Percentiles rank a stretch among this genome's conserved stretches.
Conservation (phyloP, 75 land plant genomes). For the Sequoiadendron giganteum region DNA sequence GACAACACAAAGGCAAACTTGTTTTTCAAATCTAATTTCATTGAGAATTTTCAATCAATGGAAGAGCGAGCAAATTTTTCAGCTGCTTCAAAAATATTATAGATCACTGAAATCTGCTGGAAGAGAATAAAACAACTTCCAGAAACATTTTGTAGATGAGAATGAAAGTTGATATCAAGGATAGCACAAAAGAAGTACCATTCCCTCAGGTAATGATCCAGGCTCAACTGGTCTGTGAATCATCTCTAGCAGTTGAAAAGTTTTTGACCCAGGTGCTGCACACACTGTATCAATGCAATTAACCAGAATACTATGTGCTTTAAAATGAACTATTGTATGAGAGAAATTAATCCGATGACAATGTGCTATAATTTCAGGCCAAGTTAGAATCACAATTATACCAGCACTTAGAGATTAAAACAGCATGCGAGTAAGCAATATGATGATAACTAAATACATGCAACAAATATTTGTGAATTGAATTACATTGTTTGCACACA, state of each 20-base stretch:
- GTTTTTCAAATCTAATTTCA: not conserved
- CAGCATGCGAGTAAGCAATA: not conserved
- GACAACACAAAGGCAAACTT: not conserved
- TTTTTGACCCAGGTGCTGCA: conserved; percentile 99
- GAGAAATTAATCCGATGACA: not conserved
- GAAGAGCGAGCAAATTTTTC: not conserved
- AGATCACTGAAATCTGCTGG: not conserved
- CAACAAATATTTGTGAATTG: not conserved
- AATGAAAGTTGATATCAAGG: not conserved
- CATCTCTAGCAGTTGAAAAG: conserved; percentile 96
- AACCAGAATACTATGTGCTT: not conserved
- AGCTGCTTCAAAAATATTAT: not conserved
- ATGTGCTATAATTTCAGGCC: not conserved
- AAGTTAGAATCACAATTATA: not conserved
- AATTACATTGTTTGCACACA: not conserved
- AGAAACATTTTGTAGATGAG: not conserved
- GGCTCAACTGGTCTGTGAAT: conserved; percentile 58
- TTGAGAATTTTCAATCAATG: not conserved
- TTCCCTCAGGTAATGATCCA: conserved; percentile 66
- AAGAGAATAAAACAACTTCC: not conserved
- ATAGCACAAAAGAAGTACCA: conserved; percentile 42
- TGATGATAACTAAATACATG: not conserved
- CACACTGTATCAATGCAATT: conserved; percentile 68
- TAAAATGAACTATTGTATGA: conserved; percentile 21
- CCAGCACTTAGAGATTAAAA: not conserved